Percentiles rank a stretch among this genome's conserved stretches.
These are phyloP conservation scores for Dactylellina leptospora DNA, from an alignment of 2,329 filamentous ascomycete genomes.

Conservation along the genomic window DNA sequence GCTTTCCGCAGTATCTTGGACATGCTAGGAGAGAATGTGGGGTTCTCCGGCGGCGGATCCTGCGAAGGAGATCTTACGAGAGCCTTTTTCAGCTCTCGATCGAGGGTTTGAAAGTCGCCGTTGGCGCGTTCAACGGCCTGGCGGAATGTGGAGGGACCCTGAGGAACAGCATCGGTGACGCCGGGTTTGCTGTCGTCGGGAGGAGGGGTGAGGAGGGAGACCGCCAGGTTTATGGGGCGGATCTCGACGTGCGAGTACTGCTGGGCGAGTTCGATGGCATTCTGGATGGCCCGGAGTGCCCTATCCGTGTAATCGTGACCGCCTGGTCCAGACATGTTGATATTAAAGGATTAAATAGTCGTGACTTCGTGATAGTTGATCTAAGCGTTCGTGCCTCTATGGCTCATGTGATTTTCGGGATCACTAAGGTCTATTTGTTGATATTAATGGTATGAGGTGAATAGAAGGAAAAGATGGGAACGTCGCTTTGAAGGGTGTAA, in stretches of 20 bases:
- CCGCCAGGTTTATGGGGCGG: conserved; percentile 86
- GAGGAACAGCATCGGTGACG: conserved; percentile 43
- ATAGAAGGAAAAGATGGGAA: conserved; percentile 3
- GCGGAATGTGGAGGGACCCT: conserved; percentile 78
- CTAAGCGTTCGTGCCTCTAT: conserved; percentile 10
- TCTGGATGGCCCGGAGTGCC: conserved; percentile 86
- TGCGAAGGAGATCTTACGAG: conserved; percentile 92
- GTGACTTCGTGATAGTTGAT: conserved; percentile 38
- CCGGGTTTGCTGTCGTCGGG: conserved; percentile 62
- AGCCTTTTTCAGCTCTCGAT: conserved; percentile 87
- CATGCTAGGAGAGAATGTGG: conserved; percentile 82
- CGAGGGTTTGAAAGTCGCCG: conserved; percentile 88
- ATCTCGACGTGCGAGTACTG: conserved; percentile 93
- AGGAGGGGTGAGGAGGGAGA: conserved; percentile 77
- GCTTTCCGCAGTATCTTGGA: conserved; percentile 83
- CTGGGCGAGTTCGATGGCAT: conserved; percentile 85
- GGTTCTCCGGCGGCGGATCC: conserved; percentile 89
- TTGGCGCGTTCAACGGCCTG: conserved; percentile 94
- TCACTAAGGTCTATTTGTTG: conserved; percentile 14
- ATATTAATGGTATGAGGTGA: conserved; percentile 17
- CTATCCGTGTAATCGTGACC: conserved; percentile 77
- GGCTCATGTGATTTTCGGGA: conserved; percentile 43
- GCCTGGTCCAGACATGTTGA: conserved; percentile 53
- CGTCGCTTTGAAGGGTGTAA: conserved; percentile 11
- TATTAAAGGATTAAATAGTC: conserved; percentile 36